These are phyloP conservation scores for Glebionis coronaria DNA, from an alignment of 129 eudicot species.

Conservation along the genomic window DNA sequence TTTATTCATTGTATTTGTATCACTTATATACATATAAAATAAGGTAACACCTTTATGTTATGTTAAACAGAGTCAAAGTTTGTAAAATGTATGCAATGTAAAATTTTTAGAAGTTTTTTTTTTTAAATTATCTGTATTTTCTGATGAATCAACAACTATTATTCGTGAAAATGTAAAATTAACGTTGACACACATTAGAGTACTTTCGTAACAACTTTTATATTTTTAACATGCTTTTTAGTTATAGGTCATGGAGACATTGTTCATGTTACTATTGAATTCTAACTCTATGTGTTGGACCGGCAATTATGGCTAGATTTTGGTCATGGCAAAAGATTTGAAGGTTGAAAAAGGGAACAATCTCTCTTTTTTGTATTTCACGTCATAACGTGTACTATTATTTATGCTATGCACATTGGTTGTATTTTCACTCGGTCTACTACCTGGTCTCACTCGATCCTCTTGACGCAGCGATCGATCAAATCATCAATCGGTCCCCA, in stretches of 20 bases:
- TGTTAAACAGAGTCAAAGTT: no score
- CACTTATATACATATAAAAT: neutral
- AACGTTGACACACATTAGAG: neutral
- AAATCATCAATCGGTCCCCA: no score
- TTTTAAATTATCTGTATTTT: no score
- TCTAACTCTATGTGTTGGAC: constrained; percentile 7
- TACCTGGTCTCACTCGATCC: no score
- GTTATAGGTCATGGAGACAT: neutral
- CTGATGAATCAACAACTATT: no score
- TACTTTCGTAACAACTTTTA: neutral
- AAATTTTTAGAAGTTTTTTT: no score
- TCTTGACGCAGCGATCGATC: no score
- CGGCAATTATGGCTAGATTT: constrained; percentile 38
- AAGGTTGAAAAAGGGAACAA: constrained; percentile 23
- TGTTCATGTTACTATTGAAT: neutral
- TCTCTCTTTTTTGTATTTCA: constrained; percentile 13
- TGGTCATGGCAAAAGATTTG: constrained; percentile 12
- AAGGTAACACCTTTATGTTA: neutral
- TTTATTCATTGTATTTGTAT: constrained; percentile 9
- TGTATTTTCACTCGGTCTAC: no score
- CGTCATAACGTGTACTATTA: no score
- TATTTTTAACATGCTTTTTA: neutral
- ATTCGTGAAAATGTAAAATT: neutral
- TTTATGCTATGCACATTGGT: no score
- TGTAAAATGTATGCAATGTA: neutral